These are phyloP conservation scores for Chrysochromulina parva DNA, from an alignment of 78 protist species.

Conservation along the genomic window DNA sequence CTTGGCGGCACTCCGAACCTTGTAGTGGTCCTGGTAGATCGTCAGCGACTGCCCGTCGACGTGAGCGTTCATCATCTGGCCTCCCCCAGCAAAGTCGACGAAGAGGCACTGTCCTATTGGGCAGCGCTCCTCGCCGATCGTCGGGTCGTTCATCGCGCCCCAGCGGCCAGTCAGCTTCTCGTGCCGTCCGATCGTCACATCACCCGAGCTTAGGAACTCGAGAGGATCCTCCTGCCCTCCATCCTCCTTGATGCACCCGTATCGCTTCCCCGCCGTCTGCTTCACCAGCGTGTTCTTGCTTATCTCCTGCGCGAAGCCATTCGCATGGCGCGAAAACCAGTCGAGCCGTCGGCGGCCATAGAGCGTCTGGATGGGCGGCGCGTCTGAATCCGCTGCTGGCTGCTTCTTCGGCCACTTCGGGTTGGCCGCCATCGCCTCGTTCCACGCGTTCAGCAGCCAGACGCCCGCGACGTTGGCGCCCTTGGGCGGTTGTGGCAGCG, in stretches of 20 bases:
- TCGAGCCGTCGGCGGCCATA: not conserved
- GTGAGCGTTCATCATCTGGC: too few relatives aligned
- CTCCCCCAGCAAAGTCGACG: not conserved
- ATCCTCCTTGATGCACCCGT: not conserved
- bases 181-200: not conserved
- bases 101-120: not conserved
- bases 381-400: not conserved
- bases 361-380: not conserved
- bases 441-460: not conserved
- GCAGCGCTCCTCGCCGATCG: not conserved
- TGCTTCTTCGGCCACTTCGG: not conserved
- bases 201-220: not conserved
- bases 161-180: not conserved
- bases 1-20: too few relatives aligned
- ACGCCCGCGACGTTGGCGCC: not conserved
- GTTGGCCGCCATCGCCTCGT: not conserved
- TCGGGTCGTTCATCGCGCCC: conserved; percentile 11
- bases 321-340: not conserved
- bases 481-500: not conserved
- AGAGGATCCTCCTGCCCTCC: not conserved
- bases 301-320: not conserved
- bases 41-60: too few relatives aligned
- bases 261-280: too few relatives aligned
- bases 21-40: too few relatives aligned
- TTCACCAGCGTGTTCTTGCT: not conserved